These are phyloP conservation scores for Talaromyces atroroseus DNA, from an alignment of 2,329 filamentous ascomycete species.

Conservation along the genomic window DNA sequence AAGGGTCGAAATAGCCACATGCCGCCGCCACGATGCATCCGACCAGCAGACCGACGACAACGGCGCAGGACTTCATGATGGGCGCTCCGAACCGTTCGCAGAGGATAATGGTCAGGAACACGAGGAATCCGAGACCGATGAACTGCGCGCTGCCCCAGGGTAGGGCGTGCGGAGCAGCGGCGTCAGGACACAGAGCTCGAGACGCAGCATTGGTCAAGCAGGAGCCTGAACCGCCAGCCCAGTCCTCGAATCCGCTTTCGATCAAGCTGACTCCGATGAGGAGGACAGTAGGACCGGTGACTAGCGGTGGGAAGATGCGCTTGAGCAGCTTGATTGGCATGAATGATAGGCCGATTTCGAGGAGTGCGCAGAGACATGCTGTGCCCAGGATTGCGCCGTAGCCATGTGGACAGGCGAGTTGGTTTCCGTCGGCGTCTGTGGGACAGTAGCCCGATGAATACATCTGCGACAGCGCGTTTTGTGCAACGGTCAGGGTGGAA, in stretches of 20 bases:
- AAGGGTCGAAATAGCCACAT: slow-evolving; percentile 59
- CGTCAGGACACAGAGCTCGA: slow-evolving; percentile 55
- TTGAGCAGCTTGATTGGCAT: slow-evolving; percentile 56
- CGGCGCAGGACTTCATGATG: slow-evolving; percentile 64
- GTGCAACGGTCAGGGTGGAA: slow-evolving; percentile 60
- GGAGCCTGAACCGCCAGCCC: slow-evolving; percentile 60
- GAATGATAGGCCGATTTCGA: slow-evolving; percentile 62
- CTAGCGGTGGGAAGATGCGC: slow-evolving; percentile 61
- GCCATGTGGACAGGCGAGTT: slow-evolving; percentile 58
- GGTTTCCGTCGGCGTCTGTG: slow-evolving; percentile 49
- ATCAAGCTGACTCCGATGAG: slow-evolving; percentile 63
- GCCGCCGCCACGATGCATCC: slow-evolving; percentile 64
- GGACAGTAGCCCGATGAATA: slow-evolving; percentile 62
- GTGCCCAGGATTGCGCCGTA: slow-evolving; percentile 63
- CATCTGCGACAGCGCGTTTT: slow-evolving; percentile 57
- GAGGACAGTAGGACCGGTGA: slow-evolving; percentile 63
- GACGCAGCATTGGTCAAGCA: slow-evolving; percentile 38
- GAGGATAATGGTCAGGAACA: slow-evolving; percentile 63
- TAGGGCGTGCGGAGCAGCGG: slow-evolving; percentile 55
- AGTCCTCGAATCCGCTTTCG: slow-evolving; percentile 58
- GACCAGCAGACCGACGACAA: slow-evolving; percentile 59
- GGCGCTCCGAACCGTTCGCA: slow-evolving; percentile 65
- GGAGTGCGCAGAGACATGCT: slow-evolving; percentile 39
- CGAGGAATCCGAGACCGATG: slow-evolving; percentile 61
- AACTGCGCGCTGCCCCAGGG: slow-evolving; percentile 60